Conservation (phyloP, 192 early-diverging fungal genomes). For the Powellomyces hirtus region DNA sequence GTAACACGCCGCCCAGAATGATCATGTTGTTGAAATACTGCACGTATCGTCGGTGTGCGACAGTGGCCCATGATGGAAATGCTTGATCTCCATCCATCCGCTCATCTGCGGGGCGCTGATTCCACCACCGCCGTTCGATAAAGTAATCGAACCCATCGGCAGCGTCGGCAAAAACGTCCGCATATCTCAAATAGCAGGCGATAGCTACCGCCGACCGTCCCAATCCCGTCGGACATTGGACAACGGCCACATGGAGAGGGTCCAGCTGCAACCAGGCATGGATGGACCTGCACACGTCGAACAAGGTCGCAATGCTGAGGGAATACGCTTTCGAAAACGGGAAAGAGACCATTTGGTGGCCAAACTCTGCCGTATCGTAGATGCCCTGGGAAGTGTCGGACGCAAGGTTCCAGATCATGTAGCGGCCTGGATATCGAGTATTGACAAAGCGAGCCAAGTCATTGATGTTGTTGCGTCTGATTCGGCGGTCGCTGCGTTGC, state of each 20-base stretch:
- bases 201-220: constrained; percentile 44
- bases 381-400: constrained; percentile 47
- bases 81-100: not conserved
- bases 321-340: constrained; percentile 50
- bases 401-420: constrained; percentile 59
- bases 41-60: constrained; percentile 48
- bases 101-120: not conserved
- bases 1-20: constrained; percentile 42
- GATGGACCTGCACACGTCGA: constrained; percentile 56
- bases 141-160: constrained; percentile 55
- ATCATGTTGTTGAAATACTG: constrained; percentile 57
- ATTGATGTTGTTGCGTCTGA: constrained; percentile 43
- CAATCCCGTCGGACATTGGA: constrained; percentile 56
- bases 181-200: constrained; percentile 48
- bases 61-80: constrained; percentile 33
- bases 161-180: constrained; percentile 42
- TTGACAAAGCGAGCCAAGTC: constrained; percentile 54
- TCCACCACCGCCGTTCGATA: constrained; percentile 26
- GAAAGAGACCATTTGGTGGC: constrained; percentile 50
- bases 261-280: constrained; percentile 53
- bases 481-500: constrained; percentile 22
- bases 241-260: constrained; percentile 46
- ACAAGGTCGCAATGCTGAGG: constrained; percentile 43
- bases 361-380: constrained; percentile 48
- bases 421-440: constrained; percentile 42